phyloP scores from a whole-genome alignment of 1,139 yeast genomes.

The Candida mesenterica region DNA sequence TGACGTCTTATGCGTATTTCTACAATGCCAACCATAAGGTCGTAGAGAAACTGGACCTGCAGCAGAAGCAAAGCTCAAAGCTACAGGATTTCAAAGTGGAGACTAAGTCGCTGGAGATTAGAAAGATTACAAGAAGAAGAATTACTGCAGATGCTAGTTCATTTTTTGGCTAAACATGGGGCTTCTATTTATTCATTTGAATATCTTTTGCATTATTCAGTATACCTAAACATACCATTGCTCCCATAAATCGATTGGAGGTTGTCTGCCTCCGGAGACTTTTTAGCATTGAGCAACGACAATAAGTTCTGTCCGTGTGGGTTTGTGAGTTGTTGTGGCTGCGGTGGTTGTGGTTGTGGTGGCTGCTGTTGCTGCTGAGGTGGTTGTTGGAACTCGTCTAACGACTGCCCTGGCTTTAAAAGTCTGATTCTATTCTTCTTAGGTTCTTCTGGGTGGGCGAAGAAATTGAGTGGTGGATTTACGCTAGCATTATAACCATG shows the following conservation, averaged over 20 bases:
- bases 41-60: too few relatives aligned
- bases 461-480: conserved; percentile 9
- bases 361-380: conserved; percentile 2
- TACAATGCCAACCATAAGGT: conserved; percentile 9
- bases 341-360: conserved; percentile 1
- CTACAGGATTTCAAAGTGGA: too few relatives aligned
- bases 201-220: not conserved
- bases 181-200: conserved; percentile 1
- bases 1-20: conserved; percentile 7
- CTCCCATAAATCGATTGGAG: conserved; percentile 15
- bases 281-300: conserved; percentile 15
- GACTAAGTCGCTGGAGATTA: not conserved
- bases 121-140: conserved; percentile 5
- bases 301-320: conserved; percentile 15
- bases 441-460: conserved; percentile 9
- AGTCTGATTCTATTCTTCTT: conserved; percentile 24
- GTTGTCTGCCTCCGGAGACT: conserved; percentile 8
- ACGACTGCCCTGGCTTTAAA: conserved; percentile 31
- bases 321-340: conserved; percentile 7
- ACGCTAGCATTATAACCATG: not conserved
- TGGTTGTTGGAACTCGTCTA: conserved; percentile 15
- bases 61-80: not conserved
- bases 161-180: conserved; percentile 11
- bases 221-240: conserved; percentile 2
- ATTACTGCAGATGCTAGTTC: conserved; percentile 13